phyloP scores from a whole-genome alignment of 2,329 filamentous ascomycete species.

The Sclerotiophoma versabilis region DNA sequence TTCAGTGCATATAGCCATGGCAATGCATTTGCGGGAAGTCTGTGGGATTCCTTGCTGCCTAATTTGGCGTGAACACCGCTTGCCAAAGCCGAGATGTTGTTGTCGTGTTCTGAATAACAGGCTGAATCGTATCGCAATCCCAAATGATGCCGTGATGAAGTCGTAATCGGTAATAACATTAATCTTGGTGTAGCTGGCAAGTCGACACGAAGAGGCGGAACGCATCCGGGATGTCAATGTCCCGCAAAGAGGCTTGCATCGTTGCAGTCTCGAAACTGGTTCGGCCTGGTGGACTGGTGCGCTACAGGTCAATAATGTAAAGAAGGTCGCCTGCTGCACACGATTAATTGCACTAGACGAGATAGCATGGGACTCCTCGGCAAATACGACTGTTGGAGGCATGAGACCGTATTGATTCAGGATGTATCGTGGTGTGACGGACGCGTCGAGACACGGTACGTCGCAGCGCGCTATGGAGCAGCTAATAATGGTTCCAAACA shows the following conservation, averaged over 20 bases:
- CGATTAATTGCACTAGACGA: slow-evolving; percentile 30
- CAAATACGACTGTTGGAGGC: slow-evolving; percentile 29
- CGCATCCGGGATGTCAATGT: slow-evolving; percentile 10
- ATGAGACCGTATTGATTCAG: slow-evolving; percentile 34
- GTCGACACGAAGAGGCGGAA: slow-evolving; percentile 16
- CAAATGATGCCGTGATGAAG: slow-evolving; percentile 5
- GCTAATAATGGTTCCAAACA: slow-evolving; percentile 43
- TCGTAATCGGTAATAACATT: slow-evolving; percentile 12
- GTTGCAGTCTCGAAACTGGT: slow-evolving; percentile 22
- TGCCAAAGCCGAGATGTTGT: neutral
- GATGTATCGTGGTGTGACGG: slow-evolving; percentile 35
- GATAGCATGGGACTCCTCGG: slow-evolving; percentile 30
- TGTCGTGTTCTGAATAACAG: slow-evolving; percentile 12
- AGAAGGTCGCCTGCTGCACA: slow-evolving; percentile 26
- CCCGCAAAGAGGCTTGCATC: slow-evolving; percentile 22
- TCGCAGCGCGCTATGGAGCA: slow-evolving; percentile 42
- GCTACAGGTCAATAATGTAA: slow-evolving; percentile 15
- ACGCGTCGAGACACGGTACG: slow-evolving; percentile 44
- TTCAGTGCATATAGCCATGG: neutral
- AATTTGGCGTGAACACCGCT: neutral
- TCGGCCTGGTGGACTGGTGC: slow-evolving; percentile 18
- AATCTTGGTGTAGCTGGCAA: slow-evolving; percentile 6
- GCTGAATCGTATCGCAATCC: slow-evolving; percentile 12
- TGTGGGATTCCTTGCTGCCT: slow-evolving; percentile 4
- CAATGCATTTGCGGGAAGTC: neutral